Evolutionary conservation across 2,329 filamentous ascomycete species (phyloP), one percentile per base, ranked within the genome.

Genomic region (Colletotrichum echinochloae): DNA sequence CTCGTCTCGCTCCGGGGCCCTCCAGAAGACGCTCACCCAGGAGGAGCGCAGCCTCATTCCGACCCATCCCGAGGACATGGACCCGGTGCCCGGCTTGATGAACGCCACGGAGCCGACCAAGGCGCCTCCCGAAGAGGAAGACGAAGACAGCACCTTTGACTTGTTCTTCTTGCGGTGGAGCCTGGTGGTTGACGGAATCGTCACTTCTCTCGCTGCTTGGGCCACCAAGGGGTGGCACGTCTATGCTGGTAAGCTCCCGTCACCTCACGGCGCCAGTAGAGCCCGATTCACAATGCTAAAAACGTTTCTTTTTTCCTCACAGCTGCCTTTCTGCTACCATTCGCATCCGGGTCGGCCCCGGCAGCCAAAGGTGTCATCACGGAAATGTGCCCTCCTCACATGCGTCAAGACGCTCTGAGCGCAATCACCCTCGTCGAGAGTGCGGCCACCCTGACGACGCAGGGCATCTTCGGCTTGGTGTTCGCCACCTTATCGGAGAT

Each of bases 301-400:
- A n/a, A 57, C 63, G 0, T 61, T 3, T 23, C 6, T n/a, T n/a
- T n/a, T n/a, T n/a, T n/a, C 0, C 5, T 37, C n/a, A 0, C 68
- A 85, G 87, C 91, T 1, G 90, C 90, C 0, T 85, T 88, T 33
- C 76, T 93, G 1, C 83, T 94, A 0, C 91, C 91, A 0, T 88
- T 93, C 37, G 90, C 89, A 0, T 91, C 91, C 0, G 91, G 91
- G 0, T 91, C 91, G 0, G 91, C 90, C 0, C 87, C 90, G 0
- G 90, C 91, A 0, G 90, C 90, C 1, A 94, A 93, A 73, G 91
- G 91, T 0, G 89, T 91, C n/a, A 92, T 93, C 70, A 86, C 92
- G 0, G 88, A 91, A 66, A 91, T 93, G 90, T 90, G 90, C 54
- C 82, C 89, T 0, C 83, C 88, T 1, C 83, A 83, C 0, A 87